Evolutionary conservation across 192 early-diverging fungal genomes (phyloP), one percentile per base, ranked within the genome.

Genomic region (Coemansia sp.): DNA sequence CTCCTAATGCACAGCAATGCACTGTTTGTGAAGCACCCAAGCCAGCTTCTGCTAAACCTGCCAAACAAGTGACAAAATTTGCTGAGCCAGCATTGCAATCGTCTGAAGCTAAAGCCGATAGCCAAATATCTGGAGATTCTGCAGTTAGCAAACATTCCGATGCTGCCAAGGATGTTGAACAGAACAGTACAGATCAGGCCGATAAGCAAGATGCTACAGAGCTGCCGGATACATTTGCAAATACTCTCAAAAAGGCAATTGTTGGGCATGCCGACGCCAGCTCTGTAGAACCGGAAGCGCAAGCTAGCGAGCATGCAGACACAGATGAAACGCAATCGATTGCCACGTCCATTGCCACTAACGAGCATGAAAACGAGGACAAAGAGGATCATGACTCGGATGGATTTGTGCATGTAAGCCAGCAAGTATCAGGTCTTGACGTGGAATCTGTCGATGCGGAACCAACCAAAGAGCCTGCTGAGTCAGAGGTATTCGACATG

Each of bases 321-420:
- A 33, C 50, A 2, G 52, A 42, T 21, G 39, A 36, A 2, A n/a
- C 39, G 21, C 38, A 28, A 21, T 54, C 52, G 5, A 39, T 42
- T 12, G 52, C 26, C 21, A 33, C 42, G n/a, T 28, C 53, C 2
- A 19, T 55, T 55, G 39, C 31, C 2, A 44, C 31, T 19, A 33
- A 6, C 31, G 55, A 46, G 10, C 35, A 21, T 6, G 40, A 47
- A 1, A 23, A 28, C 14, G 18, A 35, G 1, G 13, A 18, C 6
- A 39, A 59, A 5, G 51, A 53, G 5, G 65, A 53, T 15, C 59
- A 75, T 23, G 72, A 75, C 20, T 75, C 65, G 18, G 72, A 75
- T 30, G 65, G 50, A 14, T 75, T 68, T 54, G 59, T 75, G 10
- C 72, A 75, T 49, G 43, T 75, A 16, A 68, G 72, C 43, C 72